phyloP scores from a whole-genome alignment of 73 alveolate genomes.

The Uronychia binucleata region DNA sequence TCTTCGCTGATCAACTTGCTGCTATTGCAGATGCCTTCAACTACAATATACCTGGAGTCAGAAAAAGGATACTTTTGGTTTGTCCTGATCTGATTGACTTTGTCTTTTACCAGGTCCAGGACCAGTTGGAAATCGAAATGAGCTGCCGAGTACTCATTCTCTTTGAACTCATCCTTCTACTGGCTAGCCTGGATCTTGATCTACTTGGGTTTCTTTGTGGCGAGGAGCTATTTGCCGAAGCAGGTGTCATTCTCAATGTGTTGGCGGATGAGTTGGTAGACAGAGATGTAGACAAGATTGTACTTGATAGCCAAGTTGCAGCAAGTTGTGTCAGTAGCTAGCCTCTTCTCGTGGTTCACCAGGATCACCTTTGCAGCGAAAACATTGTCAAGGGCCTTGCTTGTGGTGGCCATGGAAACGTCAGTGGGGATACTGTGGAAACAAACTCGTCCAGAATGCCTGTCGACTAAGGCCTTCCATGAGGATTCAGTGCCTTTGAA shows the following conservation, averaged over 20 bases:
- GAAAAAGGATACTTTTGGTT: constrained; percentile 16
- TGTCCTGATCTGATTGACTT: constrained; percentile 21
- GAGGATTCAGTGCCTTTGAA: background rate
- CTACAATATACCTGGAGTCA: constrained; percentile 2
- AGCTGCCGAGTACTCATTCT: constrained; percentile 54
- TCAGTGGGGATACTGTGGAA: background rate
- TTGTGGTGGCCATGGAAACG: constrained; percentile 1
- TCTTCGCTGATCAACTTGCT: constrained; percentile 38
- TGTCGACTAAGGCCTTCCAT: background rate
- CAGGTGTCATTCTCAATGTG: constrained; percentile 48
- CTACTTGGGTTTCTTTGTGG: constrained; percentile 44
- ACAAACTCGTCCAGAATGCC: constrained; percentile 4
- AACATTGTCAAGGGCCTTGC: constrained; percentile 10
- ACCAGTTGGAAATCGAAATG: constrained; percentile 57
- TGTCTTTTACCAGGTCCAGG: constrained; percentile 21
- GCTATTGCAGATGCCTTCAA: constrained; percentile 61
- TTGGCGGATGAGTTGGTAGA: constrained; percentile 48
- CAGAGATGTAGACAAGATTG: constrained; percentile 46
- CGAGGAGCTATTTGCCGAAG: constrained; percentile 34
- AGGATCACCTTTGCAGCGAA: constrained; percentile 49
- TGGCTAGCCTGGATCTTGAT: constrained; percentile 39
- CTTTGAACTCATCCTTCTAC: constrained; percentile 62
- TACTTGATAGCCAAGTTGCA: constrained; percentile 58
- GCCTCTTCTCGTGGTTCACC: constrained; percentile 62
- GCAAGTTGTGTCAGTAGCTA: constrained; percentile 57